Evolutionary conservation across 441 rosid genomes (phyloP).

Genomic region (Populus hybrid): DNA sequence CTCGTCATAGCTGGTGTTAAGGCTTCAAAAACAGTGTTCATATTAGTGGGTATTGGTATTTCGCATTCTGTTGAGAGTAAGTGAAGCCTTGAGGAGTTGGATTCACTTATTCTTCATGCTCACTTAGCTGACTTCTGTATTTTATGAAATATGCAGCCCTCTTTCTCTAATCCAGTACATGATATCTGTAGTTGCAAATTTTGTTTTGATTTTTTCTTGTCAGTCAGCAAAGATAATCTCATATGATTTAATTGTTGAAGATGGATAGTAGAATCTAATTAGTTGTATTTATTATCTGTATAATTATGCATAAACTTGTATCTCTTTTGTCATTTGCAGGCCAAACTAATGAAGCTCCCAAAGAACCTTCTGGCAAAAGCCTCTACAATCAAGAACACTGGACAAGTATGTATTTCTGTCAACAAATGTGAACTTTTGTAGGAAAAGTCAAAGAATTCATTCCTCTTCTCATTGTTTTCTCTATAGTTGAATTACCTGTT

Average conservation of each 20-base stretch:
- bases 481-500: background rate
- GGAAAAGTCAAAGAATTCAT: background rate
- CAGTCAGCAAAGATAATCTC: background rate
- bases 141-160: background rate
- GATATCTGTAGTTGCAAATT: background rate
- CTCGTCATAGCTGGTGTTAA: background rate
- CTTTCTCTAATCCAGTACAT: background rate
- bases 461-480: background rate
- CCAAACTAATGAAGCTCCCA: constrained; percentile 52
- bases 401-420: constrained; percentile 36
- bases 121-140: background rate
- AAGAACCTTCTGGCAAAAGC: constrained; percentile 56
- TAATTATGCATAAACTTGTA: background rate
- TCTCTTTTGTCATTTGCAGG: constrained; percentile 31
- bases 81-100: background rate
- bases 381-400: constrained; percentile 52
- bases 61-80: background rate
- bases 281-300: background rate
- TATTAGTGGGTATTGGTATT: background rate
- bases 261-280: background rate
- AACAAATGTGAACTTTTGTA: background rate
- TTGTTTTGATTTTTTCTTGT: background rate
- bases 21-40: background rate
- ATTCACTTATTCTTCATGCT: background rate
- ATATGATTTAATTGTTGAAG: background rate